Evolutionary conservation across 306 rosid species (phyloP).

Genomic region (Ziziphus jujuba): DNA sequence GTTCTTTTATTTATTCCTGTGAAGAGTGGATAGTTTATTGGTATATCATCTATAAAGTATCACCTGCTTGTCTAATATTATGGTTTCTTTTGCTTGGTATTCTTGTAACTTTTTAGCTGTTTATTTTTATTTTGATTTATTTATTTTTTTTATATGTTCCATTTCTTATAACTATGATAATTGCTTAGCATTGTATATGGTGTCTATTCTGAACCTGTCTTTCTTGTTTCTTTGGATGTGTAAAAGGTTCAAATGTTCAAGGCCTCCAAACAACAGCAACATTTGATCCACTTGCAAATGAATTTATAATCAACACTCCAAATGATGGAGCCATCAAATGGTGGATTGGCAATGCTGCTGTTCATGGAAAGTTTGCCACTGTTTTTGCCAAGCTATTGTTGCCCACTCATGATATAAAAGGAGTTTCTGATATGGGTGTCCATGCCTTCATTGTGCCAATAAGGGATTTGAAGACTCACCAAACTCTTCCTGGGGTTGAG

Average conservation of each 20-base stretch:
- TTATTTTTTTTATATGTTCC: too few relatives aligned
- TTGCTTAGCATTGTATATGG: not conserved
- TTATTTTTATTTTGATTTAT: not conserved
- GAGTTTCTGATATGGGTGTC: slow-evolving; percentile 89
- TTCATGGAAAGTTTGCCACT: slow-evolving; percentile 92
- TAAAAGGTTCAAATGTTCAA: slow-evolving; percentile 92
- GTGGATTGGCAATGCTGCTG: slow-evolving; percentile 99
- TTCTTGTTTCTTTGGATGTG: not conserved
- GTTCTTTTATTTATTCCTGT: not conserved
- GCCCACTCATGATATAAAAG: slow-evolving; percentile 64
- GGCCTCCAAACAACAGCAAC: slow-evolving; percentile 86
- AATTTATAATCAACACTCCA: slow-evolving; percentile 82
- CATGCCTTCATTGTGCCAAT: slow-evolving; percentile 95
- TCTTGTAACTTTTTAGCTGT: too few relatives aligned
- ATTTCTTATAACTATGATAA: too few relatives aligned
- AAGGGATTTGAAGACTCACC: slow-evolving; percentile 82
- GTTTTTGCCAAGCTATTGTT: slow-evolving; percentile 82
- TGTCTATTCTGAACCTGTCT: slow-evolving; percentile 16
- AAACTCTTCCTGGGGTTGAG: slow-evolving; percentile 91
- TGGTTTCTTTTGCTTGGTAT: too few relatives aligned
- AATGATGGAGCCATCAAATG: slow-evolving; percentile 98
- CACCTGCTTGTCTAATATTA: too few relatives aligned
- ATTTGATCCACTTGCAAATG: slow-evolving; percentile 80
- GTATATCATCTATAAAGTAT: too few relatives aligned
- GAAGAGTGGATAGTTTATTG: not conserved